Conservation (phyloP, 768 basidiomycete genomes). For the Rhodocollybia butyracea region DNA sequence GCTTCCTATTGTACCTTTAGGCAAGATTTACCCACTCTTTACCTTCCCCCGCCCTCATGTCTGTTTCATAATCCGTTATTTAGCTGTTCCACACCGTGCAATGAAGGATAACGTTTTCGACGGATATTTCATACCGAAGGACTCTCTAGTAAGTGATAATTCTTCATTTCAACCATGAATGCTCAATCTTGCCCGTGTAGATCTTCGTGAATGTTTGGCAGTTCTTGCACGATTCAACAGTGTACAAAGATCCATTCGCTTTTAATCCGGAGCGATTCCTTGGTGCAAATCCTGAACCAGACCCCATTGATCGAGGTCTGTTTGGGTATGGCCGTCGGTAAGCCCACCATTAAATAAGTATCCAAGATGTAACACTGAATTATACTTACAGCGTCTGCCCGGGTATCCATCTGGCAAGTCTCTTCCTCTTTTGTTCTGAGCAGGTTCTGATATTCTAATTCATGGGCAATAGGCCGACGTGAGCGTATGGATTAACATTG, state of each 20-base stretch:
- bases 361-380: not conserved
- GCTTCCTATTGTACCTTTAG: conserved; percentile 12
- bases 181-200: not conserved
- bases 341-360: conserved; percentile 11
- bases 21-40: conserved; percentile 8
- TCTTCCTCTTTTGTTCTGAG: not conserved
- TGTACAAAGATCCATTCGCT: conserved; percentile 26
- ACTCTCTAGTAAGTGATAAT: conserved; percentile 3
- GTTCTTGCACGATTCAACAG: conserved; percentile 18
- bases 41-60: not conserved
- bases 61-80: not conserved
- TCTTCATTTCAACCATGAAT: too few species aligned
- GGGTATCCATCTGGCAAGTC: conserved; percentile 7
- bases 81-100: conserved; percentile 12
- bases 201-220: conserved; percentile 19
- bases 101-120: conserved; percentile 3
- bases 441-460: not conserved
- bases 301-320: conserved; percentile 16
- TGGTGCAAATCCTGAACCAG: conserved; percentile 13
- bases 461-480: conserved; percentile 21
- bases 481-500: conserved; percentile 17
- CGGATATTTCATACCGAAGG: conserved; percentile 9
- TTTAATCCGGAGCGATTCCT: conserved; percentile 33
- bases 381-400: not conserved
- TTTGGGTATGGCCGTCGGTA: conserved; percentile 25